Evolutionary conservation across 2,329 filamentous ascomycete genomes (phyloP).

Genomic region (Colletotrichum sojae): DNA sequence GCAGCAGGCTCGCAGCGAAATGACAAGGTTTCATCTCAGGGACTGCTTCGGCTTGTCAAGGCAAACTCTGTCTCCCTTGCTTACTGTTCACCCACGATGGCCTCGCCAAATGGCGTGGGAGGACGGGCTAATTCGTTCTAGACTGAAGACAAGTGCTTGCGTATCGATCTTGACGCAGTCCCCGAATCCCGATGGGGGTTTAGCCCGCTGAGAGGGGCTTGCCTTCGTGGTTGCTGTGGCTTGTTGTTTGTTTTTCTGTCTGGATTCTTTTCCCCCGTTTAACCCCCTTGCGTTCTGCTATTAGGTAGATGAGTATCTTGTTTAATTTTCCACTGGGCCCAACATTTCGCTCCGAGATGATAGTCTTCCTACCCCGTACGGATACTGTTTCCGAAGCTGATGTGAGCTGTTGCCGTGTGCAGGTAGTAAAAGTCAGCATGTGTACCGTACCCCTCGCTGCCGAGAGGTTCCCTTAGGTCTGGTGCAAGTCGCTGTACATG

Average conservation of each 20-base stretch:
- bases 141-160: slow-evolving; percentile 25
- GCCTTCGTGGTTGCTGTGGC: not conserved
- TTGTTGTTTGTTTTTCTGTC: slow-evolving; percentile 11
- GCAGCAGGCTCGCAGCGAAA: slow-evolving; percentile 33
- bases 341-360: no score
- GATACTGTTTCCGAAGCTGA: no score
- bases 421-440: not conserved
- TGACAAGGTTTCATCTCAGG: slow-evolving; percentile 37
- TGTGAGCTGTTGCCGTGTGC: no score
- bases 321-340: no score
- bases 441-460: not conserved
- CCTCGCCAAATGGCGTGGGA: slow-evolving; percentile 12
- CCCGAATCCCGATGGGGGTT: slow-evolving; percentile 13
- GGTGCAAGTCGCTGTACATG: slow-evolving; percentile 7
- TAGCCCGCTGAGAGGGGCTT: slow-evolving; percentile 15
- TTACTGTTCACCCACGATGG: slow-evolving; percentile 17
- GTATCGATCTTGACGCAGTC: not conserved
- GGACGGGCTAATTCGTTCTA: not conserved
- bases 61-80: slow-evolving; percentile 31
- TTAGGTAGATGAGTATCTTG: no score
- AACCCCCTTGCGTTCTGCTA: slow-evolving; percentile 20
- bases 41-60: slow-evolving; percentile 8
- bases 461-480: slow-evolving; percentile 11
- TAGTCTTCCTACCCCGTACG: no score
- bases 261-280: slow-evolving; percentile 12